Evolutionary conservation across 2,329 filamentous ascomycete species (phyloP), one percentile per base, ranked within the genome.

Genomic region (Fusarium paranaense): DNA sequence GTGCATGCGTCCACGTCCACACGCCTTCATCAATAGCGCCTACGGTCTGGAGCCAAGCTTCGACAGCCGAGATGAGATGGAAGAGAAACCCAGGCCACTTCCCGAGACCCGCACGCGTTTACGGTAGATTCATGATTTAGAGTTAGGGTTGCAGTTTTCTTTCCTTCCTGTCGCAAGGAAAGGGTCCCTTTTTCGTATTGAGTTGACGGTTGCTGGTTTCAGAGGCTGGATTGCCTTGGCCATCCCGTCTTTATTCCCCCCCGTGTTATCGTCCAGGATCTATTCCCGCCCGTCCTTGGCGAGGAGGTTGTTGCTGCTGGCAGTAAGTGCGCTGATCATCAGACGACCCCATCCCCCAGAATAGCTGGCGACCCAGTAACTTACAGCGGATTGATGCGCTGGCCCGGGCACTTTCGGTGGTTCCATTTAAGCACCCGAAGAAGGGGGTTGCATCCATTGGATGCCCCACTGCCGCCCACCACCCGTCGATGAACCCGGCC

Each of bases 31-130:
- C 33, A 67, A 66, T 54, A 42, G 45, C 30, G 67, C 32, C 37
- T n/a, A 27, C 52, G 38, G 66, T 69, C 63, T 66, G 54, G 58
- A 65, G 71, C 72, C 47, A 76, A 75, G 74, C 72, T 72, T 70
- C 57, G 62, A 69, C 65, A 78, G 72, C 76, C 76, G 76, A 77
- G 67, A 77, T 78, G 74, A 76, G 67, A 65, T 62, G 52, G 61
- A 42, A 33, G 27, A n/a, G n/a, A 32, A 61, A 57, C 42, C 57
- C 35, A 58, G 61, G 58, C 54, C 63, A 47, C 56, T 27, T 57
- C 50, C 33, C 58, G 42, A 50, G 37, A 47, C 58, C 38, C 45
- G 42, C 40, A 65, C 60, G 38, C 59, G 50, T 38, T 58, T 52
- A 42, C 50, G 52, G 60, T n/a, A 64, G 56, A 68, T 58, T 68